Evolutionary conservation across 805 yeast species (phyloP).

Genomic region (Lipomyces japonicus): DNA sequence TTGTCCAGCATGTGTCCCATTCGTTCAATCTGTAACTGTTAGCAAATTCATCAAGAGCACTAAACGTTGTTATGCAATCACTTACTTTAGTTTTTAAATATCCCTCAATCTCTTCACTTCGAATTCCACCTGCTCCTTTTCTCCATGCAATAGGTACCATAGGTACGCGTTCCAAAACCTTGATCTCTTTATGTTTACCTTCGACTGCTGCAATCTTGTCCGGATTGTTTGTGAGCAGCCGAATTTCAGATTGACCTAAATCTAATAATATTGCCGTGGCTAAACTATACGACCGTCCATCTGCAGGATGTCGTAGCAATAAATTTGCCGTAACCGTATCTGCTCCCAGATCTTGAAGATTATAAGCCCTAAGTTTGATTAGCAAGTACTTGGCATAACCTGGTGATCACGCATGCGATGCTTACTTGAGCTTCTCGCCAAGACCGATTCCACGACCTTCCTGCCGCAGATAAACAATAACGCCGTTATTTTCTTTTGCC

Average conservation of each 20-base stretch:
- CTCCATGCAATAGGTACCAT: slow-evolving; percentile 97
- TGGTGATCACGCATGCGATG: neutral
- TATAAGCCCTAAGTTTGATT: slow-evolving; percentile 60
- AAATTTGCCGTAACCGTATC: slow-evolving; percentile 97
- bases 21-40: slow-evolving; percentile 52
- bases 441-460: slow-evolving; percentile 98
- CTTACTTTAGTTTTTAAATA: slow-evolving; percentile 77
- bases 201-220: slow-evolving; percentile 94
- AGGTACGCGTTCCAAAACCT: slow-evolving; percentile 85
- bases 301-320: slow-evolving; percentile 93
- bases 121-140: slow-evolving; percentile 60
- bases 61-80: neutral
- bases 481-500: slow-evolving; percentile 85
- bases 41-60: slow-evolving; percentile 1
- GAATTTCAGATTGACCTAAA: slow-evolving; percentile 66
- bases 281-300: slow-evolving; percentile 86
- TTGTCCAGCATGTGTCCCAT: slow-evolving; percentile 87
- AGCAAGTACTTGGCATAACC: neutral
- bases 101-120: slow-evolving; percentile 84
- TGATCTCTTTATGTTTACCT: slow-evolving; percentile 69
- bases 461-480: slow-evolving; percentile 91
- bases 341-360: slow-evolving; percentile 95
- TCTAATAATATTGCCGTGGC: slow-evolving; percentile 92
- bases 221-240: slow-evolving; percentile 88
- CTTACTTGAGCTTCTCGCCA: slow-evolving; percentile 82